Evolutionary conservation across 129 eudicot genomes (phyloP), one percentile per base, ranked within the genome.

Genomic region (Artemisia argyi): DNA sequence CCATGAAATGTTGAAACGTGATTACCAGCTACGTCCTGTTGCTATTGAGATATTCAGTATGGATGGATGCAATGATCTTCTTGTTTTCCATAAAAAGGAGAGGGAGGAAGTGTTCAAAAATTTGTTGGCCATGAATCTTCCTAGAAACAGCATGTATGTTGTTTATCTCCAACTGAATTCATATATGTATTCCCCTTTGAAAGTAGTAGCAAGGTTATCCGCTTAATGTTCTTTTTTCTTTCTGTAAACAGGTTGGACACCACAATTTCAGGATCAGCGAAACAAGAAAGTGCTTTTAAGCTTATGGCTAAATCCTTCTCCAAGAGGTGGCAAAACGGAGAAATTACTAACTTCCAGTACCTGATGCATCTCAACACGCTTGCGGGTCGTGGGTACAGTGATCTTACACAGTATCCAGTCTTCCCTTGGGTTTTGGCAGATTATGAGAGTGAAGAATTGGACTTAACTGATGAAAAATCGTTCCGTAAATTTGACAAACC

Each of bases 371-470:
- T 95, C 54, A 95, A 95, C 83, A 95, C 99, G 7, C 89, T 95
- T 73, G 99, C 99, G 12, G 99, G 99, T 42, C 99, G 99, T 76
- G 99, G 99, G 62, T 95, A 95, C 81, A 95, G 99, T 82, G 99
- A 95, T 88, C 91, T 95, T 22, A 95, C 99, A 52, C 99, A 95
- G 74, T 95, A 95, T 74, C 99, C 99, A 3, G 99, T 95, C 72
- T 95, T 95, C 68, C 99, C 99, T 3, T 95, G 99, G 99, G 86
- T 95, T 65, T 77, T 95, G 19, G 85, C 97, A n/a, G 99, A 95
- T 81, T 95, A 95, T 62, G 99, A 95, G 71, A 95, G 97, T 72
- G 94, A 90, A 71, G 68, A 77, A 60, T 80, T 95, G 44, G 86
- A 95, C 73, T 74, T 95, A 39, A 80, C 88, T 44, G 85, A 91